Evolutionary conservation across 2,329 filamentous ascomycete genomes (phyloP), one percentile per base, ranked within the genome.

Genomic region (Xylaria arbuscula): DNA sequence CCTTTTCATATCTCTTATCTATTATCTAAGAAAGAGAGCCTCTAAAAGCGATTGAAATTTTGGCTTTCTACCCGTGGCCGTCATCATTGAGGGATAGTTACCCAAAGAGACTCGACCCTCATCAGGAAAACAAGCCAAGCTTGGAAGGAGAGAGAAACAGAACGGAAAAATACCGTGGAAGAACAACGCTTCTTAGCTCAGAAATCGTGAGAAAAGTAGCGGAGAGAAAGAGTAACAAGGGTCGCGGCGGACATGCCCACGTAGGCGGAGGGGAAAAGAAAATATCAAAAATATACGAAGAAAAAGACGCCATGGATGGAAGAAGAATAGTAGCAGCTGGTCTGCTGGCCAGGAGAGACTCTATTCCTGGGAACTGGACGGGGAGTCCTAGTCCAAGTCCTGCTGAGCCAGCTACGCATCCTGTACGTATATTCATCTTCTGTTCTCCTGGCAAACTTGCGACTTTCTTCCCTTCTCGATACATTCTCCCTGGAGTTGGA

Each of bases 331-430:
- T 28, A 28, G 42, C 6, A 19, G 15, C 10, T 6, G 10, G 22
- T 1, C 11, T 62, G 34, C 40, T 64, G 28, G 8, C 45, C 19
- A 69, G 56, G 58, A 67, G 69, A 65, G 66, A 69, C 11, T 28
- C n/a, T 3, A 38, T 9, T 17, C 45, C 60, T 36, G 69, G 69
- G 9, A 71, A 71, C 36, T 71, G 67, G 69, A 69, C 69, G 34
- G 61, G 36, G 11, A 56, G 19, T 56, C 66, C 69, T 17, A 69
- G 53, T 13, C 60, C 69, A 13, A 61, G n/a, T 4, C 38, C 60
- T 38, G 9, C 55, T 6, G 22, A 47, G 28, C 62, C 66, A 7
- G 28, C 45, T 22, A 19, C 51, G 6, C 22, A 66, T 9, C 57
- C 66, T 60, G 64, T 67, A 67, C 58, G 66, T 64, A 64, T 28